These are phyloP conservation scores for Talaromyces marneffei DNA, from an alignment of 2,329 filamentous ascomycete species.

Conservation along the genomic window DNA sequence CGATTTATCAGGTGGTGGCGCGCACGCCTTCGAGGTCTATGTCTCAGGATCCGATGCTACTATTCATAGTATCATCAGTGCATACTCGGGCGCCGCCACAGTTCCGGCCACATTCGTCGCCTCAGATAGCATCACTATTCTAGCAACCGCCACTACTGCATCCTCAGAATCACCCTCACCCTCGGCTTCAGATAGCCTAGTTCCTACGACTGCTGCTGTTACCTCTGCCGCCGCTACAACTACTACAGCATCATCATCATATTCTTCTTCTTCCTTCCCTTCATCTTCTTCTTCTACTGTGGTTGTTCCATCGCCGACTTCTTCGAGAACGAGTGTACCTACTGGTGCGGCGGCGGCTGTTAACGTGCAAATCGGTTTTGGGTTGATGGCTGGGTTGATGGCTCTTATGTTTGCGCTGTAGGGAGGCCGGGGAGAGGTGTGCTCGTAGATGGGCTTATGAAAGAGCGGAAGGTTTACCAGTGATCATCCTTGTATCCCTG, in stretches of 20 bases:
- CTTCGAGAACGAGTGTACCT: neutral
- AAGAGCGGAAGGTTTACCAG: constrained; percentile 4
- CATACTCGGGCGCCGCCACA: neutral
- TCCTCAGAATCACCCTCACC: neutral
- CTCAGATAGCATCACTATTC: neutral
- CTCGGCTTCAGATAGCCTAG: neutral
- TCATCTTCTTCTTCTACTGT: too few species aligned
- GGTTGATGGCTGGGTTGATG: neutral
- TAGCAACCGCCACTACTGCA: neutral
- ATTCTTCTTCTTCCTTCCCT: too few species aligned
- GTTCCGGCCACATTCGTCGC: neutral
- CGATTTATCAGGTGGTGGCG: neutral
- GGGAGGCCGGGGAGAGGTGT: constrained; percentile 5
- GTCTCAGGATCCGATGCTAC: neutral
- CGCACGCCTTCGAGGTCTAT: neutral
- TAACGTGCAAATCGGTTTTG: neutral
- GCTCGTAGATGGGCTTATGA: constrained; percentile 8
- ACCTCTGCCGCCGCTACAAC: neutral
- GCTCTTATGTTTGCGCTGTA: neutral
- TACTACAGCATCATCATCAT: neutral
- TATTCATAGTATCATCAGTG: neutral
- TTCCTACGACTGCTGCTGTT: neutral
- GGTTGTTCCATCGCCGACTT: neutral
- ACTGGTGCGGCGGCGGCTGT: neutral
- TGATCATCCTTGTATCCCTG: neutral